Conservation (phyloP, 371 early-diverging fungal species). For the Basidiobolus meristosporus region DNA sequence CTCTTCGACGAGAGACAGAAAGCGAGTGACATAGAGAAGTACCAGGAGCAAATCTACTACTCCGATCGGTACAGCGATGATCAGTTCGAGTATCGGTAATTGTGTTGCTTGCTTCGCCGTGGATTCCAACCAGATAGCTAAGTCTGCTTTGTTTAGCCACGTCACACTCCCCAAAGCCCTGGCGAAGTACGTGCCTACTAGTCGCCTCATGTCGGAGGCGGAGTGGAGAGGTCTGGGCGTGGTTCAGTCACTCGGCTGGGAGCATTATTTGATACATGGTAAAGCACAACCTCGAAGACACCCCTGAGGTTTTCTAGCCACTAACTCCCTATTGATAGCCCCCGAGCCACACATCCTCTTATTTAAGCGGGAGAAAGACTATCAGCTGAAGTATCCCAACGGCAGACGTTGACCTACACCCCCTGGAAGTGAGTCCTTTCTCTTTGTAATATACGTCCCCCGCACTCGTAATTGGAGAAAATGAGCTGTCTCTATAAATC, state of each 20-base stretch:
- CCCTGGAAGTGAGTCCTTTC: too few species aligned
- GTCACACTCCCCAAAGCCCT: slow-evolving; percentile 49
- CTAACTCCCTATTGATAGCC: slow-evolving; percentile 9
- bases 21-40: slow-evolving; percentile 20
- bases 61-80: slow-evolving; percentile 32
- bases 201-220: slow-evolving; percentile 33
- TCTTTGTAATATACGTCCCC: too few species aligned
- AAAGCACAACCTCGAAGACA: slow-evolving; percentile 2
- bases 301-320: neutral
- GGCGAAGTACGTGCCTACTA: slow-evolving; percentile 29
- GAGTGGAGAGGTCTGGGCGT: slow-evolving; percentile 70
- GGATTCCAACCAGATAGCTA: too few species aligned
- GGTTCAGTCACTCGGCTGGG: slow-evolving; percentile 67
- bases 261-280: slow-evolving; percentile 68
- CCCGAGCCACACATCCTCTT: slow-evolving; percentile 77
- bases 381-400: slow-evolving; percentile 24
- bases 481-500: too few species aligned
- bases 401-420: too few species aligned
- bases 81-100: slow-evolving; percentile 10
- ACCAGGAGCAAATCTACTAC: slow-evolving; percentile 27
- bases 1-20: slow-evolving; percentile 23
- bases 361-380: slow-evolving; percentile 54
- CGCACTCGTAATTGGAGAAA: too few species aligned
- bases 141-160: too few species aligned
- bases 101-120: too few species aligned